Evolutionary conservation across 2,329 filamentous ascomycete genomes (phyloP).

Genomic region (Apiospora aurea): DNA sequence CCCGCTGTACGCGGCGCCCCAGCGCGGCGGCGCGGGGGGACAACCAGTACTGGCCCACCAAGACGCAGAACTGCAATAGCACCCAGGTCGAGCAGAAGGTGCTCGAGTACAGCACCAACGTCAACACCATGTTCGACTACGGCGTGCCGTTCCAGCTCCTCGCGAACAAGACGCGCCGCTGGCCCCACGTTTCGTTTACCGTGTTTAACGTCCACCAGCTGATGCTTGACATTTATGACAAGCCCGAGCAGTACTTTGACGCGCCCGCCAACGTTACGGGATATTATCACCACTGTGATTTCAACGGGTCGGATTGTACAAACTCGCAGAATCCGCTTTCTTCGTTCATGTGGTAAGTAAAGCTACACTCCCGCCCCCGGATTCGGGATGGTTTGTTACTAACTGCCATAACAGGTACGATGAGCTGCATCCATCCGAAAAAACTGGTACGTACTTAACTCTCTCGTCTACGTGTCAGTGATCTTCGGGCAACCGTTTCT

Average conservation of each 20-base stretch:
- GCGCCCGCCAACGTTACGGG: conserved; percentile 68
- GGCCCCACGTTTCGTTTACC: conserved; percentile 67
- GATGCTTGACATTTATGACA: conserved; percentile 68
- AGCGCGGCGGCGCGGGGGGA: conserved; percentile 49
- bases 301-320: conserved; percentile 43
- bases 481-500: not conserved
- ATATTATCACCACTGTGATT: conserved; percentile 61
- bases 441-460: conserved; percentile 60
- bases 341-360: conserved; percentile 70
- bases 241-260: conserved; percentile 68
- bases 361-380: not conserved
- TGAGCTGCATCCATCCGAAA: conserved; percentile 74
- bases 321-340: conserved; percentile 53
- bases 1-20: conserved; percentile 67
- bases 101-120: conserved; percentile 55
- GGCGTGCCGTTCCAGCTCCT: conserved; percentile 55
- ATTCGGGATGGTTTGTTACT: conserved; percentile 11
- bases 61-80: conserved; percentile 51
- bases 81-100: conserved; percentile 57
- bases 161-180: conserved; percentile 49
- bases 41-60: conserved; percentile 55
- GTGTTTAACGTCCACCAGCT: conserved; percentile 72
- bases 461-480: too few species aligned
- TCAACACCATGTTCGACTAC: conserved; percentile 58
- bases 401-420: conserved; percentile 56